Evolutionary conservation across 768 basidiomycete species (phyloP), one percentile per base, ranked within the genome.

Genomic region (Clathrus columnatus): DNA sequence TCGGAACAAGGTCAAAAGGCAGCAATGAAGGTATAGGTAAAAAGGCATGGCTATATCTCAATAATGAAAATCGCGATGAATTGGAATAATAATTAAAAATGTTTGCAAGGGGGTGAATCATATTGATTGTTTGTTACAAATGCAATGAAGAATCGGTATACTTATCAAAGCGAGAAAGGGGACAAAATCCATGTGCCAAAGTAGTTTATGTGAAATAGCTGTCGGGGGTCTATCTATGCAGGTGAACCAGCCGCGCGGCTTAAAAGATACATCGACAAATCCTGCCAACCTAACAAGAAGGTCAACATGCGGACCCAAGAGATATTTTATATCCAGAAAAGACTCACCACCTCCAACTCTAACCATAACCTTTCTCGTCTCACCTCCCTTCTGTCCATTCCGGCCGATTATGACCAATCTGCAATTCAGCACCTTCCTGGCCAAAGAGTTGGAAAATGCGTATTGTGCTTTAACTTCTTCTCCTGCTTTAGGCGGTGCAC

Each of bases 381-480:
- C 73, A 60, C 71, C 76, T 50, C 59, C 53, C 48, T 73, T 67
- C 30, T 68, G 64, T 20, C 68, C 73, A 10, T 78, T 70, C 48
- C 91, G 79, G 51, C 82, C 80, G 65, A 90, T 73, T 46, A 88
- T 87, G 45, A 90, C 87, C 69, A 94, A 70, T 61, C 85, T 79
- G 67, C 87, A 89, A 23, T 83, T 85, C 30, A 94, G 77, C 30
- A 84, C 75, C 73, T 90, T 91, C 61, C 81, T 75, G 60, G 81
- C 79, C 61, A 91, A 68, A 59, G 81, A 66, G 61, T 81, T 91
- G 59, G 87, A 81, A 65, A 93, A 84, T 30, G 84, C 81, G 70
- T 93, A 94, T 65, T 88, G 83, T 6, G 90, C 91, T 63, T 83
- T 80, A 61, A 90, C 73, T 68, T 92, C 90, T 66, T 88, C 84